phyloP scores from a whole-genome alignment of 2,329 filamentous ascomycete species.

The Tolypocladium nubicola region DNA sequence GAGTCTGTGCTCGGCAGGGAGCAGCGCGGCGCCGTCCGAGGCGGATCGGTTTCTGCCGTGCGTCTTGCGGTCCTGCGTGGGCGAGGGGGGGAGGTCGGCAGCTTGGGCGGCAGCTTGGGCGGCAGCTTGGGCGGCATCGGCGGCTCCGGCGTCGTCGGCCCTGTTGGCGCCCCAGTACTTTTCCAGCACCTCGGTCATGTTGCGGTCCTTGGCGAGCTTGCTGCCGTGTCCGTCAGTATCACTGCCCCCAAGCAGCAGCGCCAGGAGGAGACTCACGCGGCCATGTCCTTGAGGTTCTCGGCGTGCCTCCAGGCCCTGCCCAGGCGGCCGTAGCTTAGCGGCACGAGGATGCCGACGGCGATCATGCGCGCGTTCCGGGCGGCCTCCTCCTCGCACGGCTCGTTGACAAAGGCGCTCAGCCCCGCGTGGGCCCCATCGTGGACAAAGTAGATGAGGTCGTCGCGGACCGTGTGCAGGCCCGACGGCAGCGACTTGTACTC shows the following conservation, averaged over 20 bases:
- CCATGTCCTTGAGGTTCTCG: constrained; percentile 61
- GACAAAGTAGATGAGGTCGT: constrained; percentile 91
- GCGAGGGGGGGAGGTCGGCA: constrained; percentile 24
- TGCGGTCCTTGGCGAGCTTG: constrained; percentile 53
- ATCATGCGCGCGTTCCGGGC: constrained; percentile 87
- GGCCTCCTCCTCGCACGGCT: constrained; percentile 62
- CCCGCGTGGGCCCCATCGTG: constrained; percentile 72
- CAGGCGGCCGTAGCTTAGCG: constrained; percentile 72
- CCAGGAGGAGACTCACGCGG: constrained; percentile 39
- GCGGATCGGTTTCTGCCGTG: constrained; percentile 47
- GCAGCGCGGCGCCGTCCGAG: constrained; percentile 49
- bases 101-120: constrained; percentile 1
- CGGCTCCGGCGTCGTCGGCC: constrained; percentile 26
- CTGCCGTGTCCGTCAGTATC: constrained; percentile 17
- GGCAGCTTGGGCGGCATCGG: constrained; percentile 9
- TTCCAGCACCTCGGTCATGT: constrained; percentile 54
- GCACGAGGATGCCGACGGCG: constrained; percentile 80
- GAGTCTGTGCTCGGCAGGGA: constrained; percentile 53
- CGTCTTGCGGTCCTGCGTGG: constrained; percentile 23
- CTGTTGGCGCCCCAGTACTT: constrained; percentile 63
- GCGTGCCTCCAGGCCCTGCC: constrained; percentile 88
- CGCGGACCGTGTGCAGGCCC: constrained; percentile 75
- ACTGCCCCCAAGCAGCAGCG: not conserved
- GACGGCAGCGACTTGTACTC: constrained; percentile 97
- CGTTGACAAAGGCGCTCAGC: constrained; percentile 84